Conservation (phyloP, 768 basidiomycete genomes). For the Leccinum ochraceum region DNA sequence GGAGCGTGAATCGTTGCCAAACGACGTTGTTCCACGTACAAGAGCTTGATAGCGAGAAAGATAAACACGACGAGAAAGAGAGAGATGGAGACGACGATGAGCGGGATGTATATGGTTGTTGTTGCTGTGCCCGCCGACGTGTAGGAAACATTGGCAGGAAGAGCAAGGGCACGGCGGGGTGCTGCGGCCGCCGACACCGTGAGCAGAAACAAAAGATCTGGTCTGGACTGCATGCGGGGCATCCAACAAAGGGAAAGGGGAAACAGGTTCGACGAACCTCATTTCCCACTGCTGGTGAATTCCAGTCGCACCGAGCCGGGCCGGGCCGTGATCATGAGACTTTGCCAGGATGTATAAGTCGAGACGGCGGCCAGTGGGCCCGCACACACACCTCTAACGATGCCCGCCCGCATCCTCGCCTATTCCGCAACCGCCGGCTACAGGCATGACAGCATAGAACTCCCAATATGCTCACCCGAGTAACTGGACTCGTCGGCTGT, state of each 20-base stretch:
- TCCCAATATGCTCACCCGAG: slow-evolving; percentile 41
- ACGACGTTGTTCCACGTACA: slow-evolving; percentile 33
- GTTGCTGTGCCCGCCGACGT: neutral
- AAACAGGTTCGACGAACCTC: neutral
- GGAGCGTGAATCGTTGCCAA: slow-evolving; percentile 26
- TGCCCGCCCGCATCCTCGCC: slow-evolving; percentile 48
- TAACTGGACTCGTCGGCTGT: slow-evolving; percentile 68
- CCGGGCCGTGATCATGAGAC: neutral
- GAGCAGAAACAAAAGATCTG: neutral
- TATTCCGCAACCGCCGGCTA: slow-evolving; percentile 64
- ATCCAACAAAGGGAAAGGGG: neutral
- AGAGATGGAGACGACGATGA: slow-evolving; percentile 15
- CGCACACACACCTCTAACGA: slow-evolving; percentile 2
- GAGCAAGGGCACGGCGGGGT: slow-evolving; percentile 12
- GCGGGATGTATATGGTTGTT: slow-evolving; percentile 8
- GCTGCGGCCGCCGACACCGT: neutral
- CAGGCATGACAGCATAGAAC: slow-evolving; percentile 76
- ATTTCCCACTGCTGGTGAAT: slow-evolving; percentile 9
- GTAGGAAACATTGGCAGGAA: slow-evolving; percentile 10
- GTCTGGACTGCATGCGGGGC: neutral
- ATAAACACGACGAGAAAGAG: slow-evolving; percentile 18
- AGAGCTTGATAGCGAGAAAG: slow-evolving; percentile 24
- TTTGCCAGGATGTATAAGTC: neutral
- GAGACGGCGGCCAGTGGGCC: neutral
- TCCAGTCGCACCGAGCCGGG: slow-evolving; percentile 11